phyloP scores from a whole-genome alignment of 2,329 filamentous ascomycete genomes.

The Cladosporium sp. region DNA sequence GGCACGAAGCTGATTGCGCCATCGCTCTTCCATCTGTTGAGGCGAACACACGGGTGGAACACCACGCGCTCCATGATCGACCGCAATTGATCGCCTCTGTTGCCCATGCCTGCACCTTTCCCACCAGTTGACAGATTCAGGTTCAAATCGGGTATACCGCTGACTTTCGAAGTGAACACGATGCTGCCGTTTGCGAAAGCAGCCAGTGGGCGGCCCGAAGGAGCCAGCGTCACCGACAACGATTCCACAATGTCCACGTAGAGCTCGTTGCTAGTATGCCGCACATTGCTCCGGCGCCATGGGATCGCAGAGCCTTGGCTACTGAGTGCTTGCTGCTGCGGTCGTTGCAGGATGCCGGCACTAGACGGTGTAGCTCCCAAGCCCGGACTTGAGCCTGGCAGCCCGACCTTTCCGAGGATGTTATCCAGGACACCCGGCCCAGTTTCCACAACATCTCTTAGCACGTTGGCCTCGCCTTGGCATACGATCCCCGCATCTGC shows the following conservation, averaged over 20 bases:
- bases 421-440: constrained; percentile 79
- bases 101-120: constrained; percentile 67
- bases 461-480: constrained; percentile 87
- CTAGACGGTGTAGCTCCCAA: constrained; percentile 18
- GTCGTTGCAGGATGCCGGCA: constrained; percentile 13
- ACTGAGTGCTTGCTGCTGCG: constrained; percentile 19
- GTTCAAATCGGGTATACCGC: constrained; percentile 84
- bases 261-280: constrained; percentile 93
- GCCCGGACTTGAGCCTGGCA: constrained; percentile 53
- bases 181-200: constrained; percentile 89
- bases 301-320: constrained; percentile 54
- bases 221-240: constrained; percentile 78
- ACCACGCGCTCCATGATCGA: constrained; percentile 75
- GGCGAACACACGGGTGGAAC: constrained; percentile 89
- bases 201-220: constrained; percentile 78
- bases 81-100: constrained; percentile 33
- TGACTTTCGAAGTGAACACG: constrained; percentile 91
- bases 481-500: constrained; percentile 86
- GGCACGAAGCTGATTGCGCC: constrained; percentile 95
- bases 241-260: constrained; percentile 95
- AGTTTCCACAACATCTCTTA: constrained; percentile 86
- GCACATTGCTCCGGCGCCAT: constrained; percentile 86
- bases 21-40: constrained; percentile 82
- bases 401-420: constrained; percentile 75
- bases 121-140: constrained; percentile 74